Evolutionary conservation across 257 asterid species (phyloP).

Genomic region (Cordia subcordata): DNA sequence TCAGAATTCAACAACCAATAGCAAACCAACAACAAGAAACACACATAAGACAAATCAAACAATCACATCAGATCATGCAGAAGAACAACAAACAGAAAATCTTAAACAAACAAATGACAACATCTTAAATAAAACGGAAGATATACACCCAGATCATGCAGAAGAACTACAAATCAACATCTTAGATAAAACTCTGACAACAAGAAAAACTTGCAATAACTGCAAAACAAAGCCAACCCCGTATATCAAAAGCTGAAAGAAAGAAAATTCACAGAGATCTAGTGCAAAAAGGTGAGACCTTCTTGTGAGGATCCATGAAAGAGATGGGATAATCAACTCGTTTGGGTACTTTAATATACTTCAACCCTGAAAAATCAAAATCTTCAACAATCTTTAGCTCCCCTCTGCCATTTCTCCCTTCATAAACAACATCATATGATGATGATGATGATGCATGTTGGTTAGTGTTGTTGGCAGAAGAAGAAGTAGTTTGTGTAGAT

Average conservation of each 20-base stretch:
- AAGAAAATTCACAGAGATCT: background rate
- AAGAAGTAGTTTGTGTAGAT: conserved; percentile 19
- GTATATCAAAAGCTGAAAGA: background rate
- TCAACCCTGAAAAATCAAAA: conserved; percentile 69
- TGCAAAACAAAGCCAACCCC: conserved; percentile 3
- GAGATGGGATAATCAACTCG: conserved; percentile 48
- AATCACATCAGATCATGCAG: background rate
- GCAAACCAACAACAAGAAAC: too few relatives aligned
- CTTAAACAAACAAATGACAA: background rate
- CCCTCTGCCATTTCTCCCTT: conserved; percentile 5
- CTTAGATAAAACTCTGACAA: too few relatives aligned
- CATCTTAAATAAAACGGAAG: background rate
- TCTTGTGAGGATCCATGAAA: conserved; percentile 76
- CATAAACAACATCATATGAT: background rate
- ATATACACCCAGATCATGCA: background rate
- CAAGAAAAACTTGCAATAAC: background rate
- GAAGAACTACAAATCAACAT: background rate
- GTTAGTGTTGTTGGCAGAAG: conserved; percentile 10
- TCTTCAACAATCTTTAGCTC: conserved; percentile 38
- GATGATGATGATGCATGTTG: conserved; percentile 2
- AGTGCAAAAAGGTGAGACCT: conserved; percentile 31
- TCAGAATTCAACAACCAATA: too few relatives aligned
- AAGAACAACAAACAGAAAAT: background rate
- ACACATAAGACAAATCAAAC: too few relatives aligned
- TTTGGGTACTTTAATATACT: conserved; percentile 60